Conservation (phyloP, 805 yeast genomes). For the Ogataea philodendri region DNA sequence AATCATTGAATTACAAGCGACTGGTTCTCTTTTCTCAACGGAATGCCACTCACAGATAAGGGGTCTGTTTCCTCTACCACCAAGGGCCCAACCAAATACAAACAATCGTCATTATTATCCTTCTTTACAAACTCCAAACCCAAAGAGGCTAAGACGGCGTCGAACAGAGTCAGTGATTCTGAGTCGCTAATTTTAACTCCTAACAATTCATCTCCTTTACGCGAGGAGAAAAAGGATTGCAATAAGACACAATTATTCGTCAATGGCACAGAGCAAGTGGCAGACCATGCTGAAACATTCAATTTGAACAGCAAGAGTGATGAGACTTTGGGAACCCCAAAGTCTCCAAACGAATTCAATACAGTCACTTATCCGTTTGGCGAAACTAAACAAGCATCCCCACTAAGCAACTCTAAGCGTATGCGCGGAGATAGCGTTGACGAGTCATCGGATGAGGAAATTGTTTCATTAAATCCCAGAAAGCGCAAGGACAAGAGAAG, state of each 20-base stretch:
- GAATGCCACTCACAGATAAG: conserved; percentile 1
- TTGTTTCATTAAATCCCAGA: too few relatives aligned
- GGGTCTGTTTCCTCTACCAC: background rate
- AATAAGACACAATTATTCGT: background rate
- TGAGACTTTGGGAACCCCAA: too few relatives aligned
- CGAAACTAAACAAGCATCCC: too few relatives aligned
- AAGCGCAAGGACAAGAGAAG: conserved; percentile 13
- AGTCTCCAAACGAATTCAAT: too few relatives aligned
- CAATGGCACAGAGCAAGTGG: conserved; percentile 13
- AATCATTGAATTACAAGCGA: too few relatives aligned
- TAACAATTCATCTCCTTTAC: conserved; percentile 26
- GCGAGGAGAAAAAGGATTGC: conserved; percentile 7
- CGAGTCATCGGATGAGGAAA: conserved; percentile 14
- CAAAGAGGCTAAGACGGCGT: background rate
- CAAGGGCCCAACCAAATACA: conserved; percentile 15
- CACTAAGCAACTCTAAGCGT: too few relatives aligned
- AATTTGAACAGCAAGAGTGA: too few relatives aligned
- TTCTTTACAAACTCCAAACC: conserved; percentile 24
- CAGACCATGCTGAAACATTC: too few relatives aligned
- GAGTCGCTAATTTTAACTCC: conserved; percentile 23
- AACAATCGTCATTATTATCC: conserved; percentile 34
- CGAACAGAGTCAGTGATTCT: background rate
- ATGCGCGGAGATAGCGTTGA: too few relatives aligned
- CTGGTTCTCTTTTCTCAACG: too few relatives aligned
- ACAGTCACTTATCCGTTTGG: too few relatives aligned